phyloP scores from a whole-genome alignment of 73 alveolate genomes.

The Uronychia setigera region DNA sequence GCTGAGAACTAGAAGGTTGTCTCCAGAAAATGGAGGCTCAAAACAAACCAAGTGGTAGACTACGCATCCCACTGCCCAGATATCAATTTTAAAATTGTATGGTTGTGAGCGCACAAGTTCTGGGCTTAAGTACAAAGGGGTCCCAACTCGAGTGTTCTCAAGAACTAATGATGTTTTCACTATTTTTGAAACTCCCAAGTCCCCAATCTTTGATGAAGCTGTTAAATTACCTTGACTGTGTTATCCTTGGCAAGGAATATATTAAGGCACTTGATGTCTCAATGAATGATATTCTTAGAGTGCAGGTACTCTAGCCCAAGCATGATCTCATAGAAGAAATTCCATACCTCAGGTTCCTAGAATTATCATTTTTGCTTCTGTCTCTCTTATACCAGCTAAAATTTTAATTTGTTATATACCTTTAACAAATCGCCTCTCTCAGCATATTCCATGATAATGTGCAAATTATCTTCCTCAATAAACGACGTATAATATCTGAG shows the following conservation, averaged over 20 bases:
- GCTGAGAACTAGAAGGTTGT: slow-evolving; percentile 71
- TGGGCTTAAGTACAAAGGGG: slow-evolving; percentile 86
- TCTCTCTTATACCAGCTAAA: slow-evolving; percentile 44
- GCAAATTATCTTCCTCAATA: slow-evolving; percentile 74
- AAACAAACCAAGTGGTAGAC: slow-evolving; percentile 74
- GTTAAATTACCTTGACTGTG: slow-evolving; percentile 35
- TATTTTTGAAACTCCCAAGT: slow-evolving; percentile 74
- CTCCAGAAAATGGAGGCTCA: slow-evolving; percentile 86
- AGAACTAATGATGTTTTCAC: slow-evolving; percentile 76
- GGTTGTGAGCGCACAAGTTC: slow-evolving; percentile 83
- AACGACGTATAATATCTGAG: slow-evolving; percentile 64
- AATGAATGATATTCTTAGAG: slow-evolving; percentile 83
- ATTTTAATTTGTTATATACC: slow-evolving; percentile 45
- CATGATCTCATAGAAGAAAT: slow-evolving; percentile 75
- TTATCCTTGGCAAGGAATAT: slow-evolving; percentile 84
- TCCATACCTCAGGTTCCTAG: slow-evolving; percentile 80
- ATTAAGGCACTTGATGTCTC: slow-evolving; percentile 90
- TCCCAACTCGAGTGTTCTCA: slow-evolving; percentile 79
- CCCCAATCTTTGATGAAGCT: slow-evolving; percentile 52
- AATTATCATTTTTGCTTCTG: slow-evolving; percentile 68
- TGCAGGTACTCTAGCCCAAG: slow-evolving; percentile 90
- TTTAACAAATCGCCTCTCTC: slow-evolving; percentile 85
- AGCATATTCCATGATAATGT: slow-evolving; percentile 88
- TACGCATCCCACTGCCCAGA: slow-evolving; percentile 89
- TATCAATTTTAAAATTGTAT: slow-evolving; percentile 80